Evolutionary conservation across 345 rosid species (phyloP).

Genomic region (Cardiospermum halicacabum): DNA sequence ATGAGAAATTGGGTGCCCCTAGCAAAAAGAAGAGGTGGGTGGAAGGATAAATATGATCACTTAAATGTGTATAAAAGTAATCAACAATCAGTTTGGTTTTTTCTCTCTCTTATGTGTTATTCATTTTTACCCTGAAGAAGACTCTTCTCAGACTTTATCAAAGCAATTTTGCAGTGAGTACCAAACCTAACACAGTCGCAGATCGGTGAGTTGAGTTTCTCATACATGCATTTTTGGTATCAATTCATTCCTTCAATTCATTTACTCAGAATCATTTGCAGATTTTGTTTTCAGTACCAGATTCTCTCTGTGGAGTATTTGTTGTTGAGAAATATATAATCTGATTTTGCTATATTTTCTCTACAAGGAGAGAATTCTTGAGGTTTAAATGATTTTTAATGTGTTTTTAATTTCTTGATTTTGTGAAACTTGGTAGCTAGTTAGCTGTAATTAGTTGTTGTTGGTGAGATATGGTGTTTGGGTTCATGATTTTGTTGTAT

Average conservation of each 20-base stretch:
- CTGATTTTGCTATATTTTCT: conserved; percentile 19
- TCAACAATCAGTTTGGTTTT: no score
- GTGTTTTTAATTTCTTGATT: conserved; percentile 16
- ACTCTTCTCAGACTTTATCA: no score
- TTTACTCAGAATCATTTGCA: conserved; percentile 23
- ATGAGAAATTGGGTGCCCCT: no score
- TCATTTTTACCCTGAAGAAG: no score
- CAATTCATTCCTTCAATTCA: background rate
- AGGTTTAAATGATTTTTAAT: conserved; percentile 18
- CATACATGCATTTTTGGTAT: background rate
- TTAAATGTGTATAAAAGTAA: no score
- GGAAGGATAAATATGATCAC: no score
- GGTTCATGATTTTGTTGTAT: conserved; percentile 23
- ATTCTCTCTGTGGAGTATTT: no score
- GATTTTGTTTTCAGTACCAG: conserved; percentile 24
- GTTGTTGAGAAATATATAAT: background rate
- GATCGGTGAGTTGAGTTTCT: conserved; percentile 34
- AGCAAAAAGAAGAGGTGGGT: no score
- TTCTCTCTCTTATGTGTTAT: no score
- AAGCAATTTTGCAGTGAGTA: no score
- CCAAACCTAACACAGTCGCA: conserved; percentile 24
- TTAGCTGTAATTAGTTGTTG: conserved; percentile 23
- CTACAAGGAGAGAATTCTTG: background rate
- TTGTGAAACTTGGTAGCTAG: conserved; percentile 11
- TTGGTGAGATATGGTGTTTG: conserved; percentile 26